A percentile compares a stretch with the other conserved stretches of the same genome.
These are phyloP conservation scores for Lasiosphaeris hirsuta DNA, from an alignment of 495 filamentous ascomycete species.

Conservation along the genomic window DNA sequence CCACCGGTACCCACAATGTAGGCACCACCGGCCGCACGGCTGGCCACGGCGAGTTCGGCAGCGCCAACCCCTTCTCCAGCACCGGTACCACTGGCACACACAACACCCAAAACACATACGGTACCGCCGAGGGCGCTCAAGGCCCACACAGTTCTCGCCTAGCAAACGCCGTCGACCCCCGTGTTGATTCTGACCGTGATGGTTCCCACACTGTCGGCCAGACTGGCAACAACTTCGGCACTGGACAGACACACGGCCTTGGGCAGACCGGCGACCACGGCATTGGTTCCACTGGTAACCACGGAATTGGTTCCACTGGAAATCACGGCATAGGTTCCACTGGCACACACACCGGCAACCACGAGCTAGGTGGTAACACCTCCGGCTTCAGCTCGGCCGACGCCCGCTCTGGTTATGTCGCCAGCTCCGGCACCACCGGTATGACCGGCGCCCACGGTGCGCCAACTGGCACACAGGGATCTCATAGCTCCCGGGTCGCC, in stretches of 20 bases:
- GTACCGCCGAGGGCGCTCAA: slow-evolving; percentile 19
- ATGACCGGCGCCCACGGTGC: slow-evolving; percentile 28
- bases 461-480: slow-evolving; percentile 33
- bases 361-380: slow-evolving; percentile 6
- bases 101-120: slow-evolving; percentile 18
- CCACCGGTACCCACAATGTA: slow-evolving; percentile 19
- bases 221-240: slow-evolving; percentile 7
- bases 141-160: slow-evolving; percentile 53
- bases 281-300: slow-evolving; percentile 8
- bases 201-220: slow-evolving; percentile 18
- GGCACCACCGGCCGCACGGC: slow-evolving; percentile 13
- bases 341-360: slow-evolving; percentile 16
- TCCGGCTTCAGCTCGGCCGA: slow-evolving; percentile 18
- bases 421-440: slow-evolving; percentile 32
- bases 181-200: slow-evolving; percentile 25
- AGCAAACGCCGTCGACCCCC: slow-evolving; percentile 48
- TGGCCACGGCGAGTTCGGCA: slow-evolving; percentile 19
- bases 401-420: slow-evolving; percentile 18
- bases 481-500: slow-evolving; percentile 50
- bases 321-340: slow-evolving; percentile 7
- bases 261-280: neutral
- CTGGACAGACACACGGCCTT: neutral
- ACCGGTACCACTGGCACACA: slow-evolving; percentile 27
- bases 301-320: slow-evolving; percentile 11
- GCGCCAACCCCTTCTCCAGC: slow-evolving; percentile 25